Conservation (phyloP, 2,329 filamentous ascomycete species). For the Orbilia oligospora region DNA sequence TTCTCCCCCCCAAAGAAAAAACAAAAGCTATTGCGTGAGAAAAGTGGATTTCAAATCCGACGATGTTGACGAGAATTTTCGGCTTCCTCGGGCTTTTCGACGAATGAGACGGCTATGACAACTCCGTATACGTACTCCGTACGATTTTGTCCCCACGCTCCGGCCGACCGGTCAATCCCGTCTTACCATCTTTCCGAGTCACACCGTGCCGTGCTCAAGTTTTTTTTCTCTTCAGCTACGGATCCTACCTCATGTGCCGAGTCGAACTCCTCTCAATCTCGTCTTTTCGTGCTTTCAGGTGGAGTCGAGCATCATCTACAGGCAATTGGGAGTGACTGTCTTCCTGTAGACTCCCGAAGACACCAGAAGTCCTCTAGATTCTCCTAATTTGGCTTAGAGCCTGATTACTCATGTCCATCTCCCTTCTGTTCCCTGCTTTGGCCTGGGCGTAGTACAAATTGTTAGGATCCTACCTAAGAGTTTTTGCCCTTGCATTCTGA, state of each 20-base stretch:
- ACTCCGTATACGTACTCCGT: conserved; percentile 19
- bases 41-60: conserved; percentile 29
- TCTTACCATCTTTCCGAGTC: conserved; percentile 53
- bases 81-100: conserved; percentile 50
- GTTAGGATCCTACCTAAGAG: conserved; percentile 23
- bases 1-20: background rate
- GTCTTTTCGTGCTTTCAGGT: conserved; percentile 24
- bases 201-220: conserved; percentile 37
- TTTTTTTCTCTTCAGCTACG: background rate
- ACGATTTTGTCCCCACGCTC: conserved; percentile 46
- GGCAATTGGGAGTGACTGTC: conserved; percentile 20
- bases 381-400: conserved; percentile 44
- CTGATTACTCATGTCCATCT: conserved; percentile 45
- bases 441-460: background rate
- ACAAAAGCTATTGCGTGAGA: conserved; percentile 1
- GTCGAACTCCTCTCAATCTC: conserved; percentile 34
- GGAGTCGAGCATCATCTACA: conserved; percentile 9
- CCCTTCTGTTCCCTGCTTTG: conserved; percentile 28
- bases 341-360: conserved; percentile 7
- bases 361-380: conserved; percentile 37
- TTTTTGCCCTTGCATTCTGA: conserved; percentile 26
- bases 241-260: conserved; percentile 51
- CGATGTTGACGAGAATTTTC: conserved; percentile 33
- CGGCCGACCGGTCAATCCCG: conserved; percentile 50
- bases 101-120: conserved; percentile 20